phyloP scores from a whole-genome alignment of 352 stramenopile genomes.

The Phytophthora megakarya region DNA sequence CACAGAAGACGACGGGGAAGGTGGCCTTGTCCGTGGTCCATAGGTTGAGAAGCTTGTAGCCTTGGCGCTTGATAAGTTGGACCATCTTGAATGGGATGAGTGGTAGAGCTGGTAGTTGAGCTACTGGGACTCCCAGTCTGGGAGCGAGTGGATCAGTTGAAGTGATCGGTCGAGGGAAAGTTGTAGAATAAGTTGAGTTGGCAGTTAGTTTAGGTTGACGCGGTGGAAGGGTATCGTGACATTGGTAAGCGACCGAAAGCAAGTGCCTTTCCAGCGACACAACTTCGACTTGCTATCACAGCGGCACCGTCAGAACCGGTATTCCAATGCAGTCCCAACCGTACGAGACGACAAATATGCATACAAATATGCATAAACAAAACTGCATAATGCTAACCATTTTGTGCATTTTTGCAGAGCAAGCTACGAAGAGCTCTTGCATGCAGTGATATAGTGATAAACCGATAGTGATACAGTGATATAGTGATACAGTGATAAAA shows the following conservation, averaged over 20 bases:
- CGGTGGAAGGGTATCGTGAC: background rate
- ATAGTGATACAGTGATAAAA: too few relatives aligned
- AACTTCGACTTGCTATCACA: slow-evolving; percentile 1
- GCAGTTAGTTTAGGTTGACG: background rate
- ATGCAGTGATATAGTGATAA: too few relatives aligned
- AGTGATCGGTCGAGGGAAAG: slow-evolving; percentile 14
- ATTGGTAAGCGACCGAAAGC: background rate
- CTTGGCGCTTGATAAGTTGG: background rate
- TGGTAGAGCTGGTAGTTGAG: background rate
- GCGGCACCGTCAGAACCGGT: background rate
- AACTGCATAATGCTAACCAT: too few relatives aligned
- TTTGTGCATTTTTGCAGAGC: slow-evolving; percentile 15
- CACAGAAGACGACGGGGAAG: slow-evolving; percentile 66
- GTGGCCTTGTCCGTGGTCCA: slow-evolving; percentile 66
- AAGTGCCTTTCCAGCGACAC: background rate
- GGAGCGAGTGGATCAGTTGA: background rate
- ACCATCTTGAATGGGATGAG: background rate
- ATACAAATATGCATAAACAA: too few relatives aligned
- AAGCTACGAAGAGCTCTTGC: slow-evolving; percentile 50
- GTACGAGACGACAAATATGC: slow-evolving; percentile 16
- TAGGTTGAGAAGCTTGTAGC: slow-evolving; percentile 50
- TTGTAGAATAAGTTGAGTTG: slow-evolving; percentile 5
- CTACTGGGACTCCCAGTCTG: too few relatives aligned
- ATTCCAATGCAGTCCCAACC: slow-evolving; percentile 14
- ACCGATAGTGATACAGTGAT: too few relatives aligned